Evolutionary conservation across 2,329 filamentous ascomycete genomes (phyloP).

Genomic region (Mycosphaerella arachidis): DNA sequence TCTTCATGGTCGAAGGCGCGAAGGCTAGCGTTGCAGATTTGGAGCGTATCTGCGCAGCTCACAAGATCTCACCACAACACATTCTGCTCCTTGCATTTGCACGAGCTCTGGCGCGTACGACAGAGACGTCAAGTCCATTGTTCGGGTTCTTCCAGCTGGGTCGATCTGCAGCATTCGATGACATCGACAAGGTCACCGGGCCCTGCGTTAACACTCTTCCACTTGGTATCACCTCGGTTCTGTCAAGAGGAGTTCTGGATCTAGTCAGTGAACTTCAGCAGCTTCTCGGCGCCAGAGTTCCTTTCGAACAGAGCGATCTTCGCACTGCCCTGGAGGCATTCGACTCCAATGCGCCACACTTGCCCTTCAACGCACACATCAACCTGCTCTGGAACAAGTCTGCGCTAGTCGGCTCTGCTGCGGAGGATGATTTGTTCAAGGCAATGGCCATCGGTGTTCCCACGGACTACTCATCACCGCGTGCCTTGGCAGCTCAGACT

Average conservation of each 20-base stretch:
- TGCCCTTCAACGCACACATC: conserved; percentile 15
- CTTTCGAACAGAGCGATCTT: conserved; percentile 10
- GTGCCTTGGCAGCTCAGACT: conserved; percentile 8
- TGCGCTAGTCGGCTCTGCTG: neutral
- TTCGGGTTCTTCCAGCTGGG: conserved; percentile 16
- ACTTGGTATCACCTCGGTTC: neutral
- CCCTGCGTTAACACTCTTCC: conserved; percentile 12
- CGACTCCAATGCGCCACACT: neutral
- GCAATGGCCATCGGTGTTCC: conserved; percentile 10
- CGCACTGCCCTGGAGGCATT: conserved; percentile 5
- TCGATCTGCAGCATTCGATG: conserved; percentile 9
- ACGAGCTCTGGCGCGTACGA: conserved; percentile 4
- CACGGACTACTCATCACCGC: conserved; percentile 8
- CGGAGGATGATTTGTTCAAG: conserved; percentile 8
- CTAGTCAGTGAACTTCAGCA: conserved; percentile 3
- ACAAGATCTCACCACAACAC: conserved; percentile 10
- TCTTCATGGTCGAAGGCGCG: conserved; percentile 5
- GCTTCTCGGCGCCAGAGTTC: conserved; percentile 5
- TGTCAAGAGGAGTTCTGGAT: neutral
- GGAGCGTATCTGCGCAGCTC: neutral
- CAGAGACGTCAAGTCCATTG: conserved; percentile 6
- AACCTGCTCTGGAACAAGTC: conserved; percentile 15
- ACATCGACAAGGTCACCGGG: conserved; percentile 10
- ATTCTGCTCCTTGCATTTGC: conserved; percentile 15
- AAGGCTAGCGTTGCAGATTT: neutral